Conservation (phyloP, 1,139 yeast genomes). For the Yarrowia galli region DNA sequence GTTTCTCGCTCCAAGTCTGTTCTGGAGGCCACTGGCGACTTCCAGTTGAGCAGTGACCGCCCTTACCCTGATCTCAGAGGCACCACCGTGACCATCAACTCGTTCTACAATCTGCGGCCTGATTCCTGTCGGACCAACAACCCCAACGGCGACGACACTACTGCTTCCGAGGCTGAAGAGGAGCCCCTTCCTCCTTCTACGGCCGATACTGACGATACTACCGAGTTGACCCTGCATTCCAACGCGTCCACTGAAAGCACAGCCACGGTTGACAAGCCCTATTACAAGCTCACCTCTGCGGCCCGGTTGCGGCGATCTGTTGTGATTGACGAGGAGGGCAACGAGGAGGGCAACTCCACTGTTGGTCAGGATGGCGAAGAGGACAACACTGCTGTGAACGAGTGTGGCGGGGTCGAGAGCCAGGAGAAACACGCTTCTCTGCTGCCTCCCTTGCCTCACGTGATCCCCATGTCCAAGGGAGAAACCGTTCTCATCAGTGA, state of each 20-base stretch:
- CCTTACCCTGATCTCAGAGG: constrained; percentile 71
- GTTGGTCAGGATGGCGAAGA: background rate
- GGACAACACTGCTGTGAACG: constrained; percentile 1
- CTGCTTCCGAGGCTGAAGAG: constrained; percentile 2
- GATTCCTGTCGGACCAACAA: background rate
- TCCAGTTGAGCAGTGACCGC: constrained; percentile 68
- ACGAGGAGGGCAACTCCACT: constrained; percentile 19
- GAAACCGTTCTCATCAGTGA: constrained; percentile 21
- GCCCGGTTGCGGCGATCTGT: constrained; percentile 21
- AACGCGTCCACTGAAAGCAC: constrained; percentile 30
- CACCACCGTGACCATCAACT: constrained; percentile 62
- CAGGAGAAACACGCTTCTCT: constrained; percentile 8
- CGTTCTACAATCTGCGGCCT: constrained; percentile 28
- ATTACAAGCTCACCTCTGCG: constrained; percentile 34
- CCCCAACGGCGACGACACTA: constrained; percentile 20
- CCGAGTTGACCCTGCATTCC: constrained; percentile 21
- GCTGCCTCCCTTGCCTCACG: constrained; percentile 26
- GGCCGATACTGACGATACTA: background rate
- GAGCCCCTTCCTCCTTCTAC: background rate
- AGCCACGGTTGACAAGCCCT: constrained; percentile 31
- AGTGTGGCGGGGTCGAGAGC: background rate
- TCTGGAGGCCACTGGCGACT: constrained; percentile 71
- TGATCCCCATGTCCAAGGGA: background rate
- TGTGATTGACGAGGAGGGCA: constrained; percentile 33
- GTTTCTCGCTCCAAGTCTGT: constrained; percentile 58